These are phyloP conservation scores for Rosa multiflora DNA, from an alignment of 306 rosid species.

Conservation along the genomic window DNA sequence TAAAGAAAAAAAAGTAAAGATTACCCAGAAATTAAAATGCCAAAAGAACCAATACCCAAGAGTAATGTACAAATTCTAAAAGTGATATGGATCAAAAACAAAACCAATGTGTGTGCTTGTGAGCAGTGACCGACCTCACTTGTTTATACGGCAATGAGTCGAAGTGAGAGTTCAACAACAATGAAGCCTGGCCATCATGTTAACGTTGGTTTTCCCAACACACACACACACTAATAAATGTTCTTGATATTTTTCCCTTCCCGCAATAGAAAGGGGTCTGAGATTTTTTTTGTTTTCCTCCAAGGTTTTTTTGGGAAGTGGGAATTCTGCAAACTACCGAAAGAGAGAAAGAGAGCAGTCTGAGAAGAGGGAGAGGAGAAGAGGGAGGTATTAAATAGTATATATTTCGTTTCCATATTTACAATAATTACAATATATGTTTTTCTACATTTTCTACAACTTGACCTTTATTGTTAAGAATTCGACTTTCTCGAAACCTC, in stretches of 20 bases:
- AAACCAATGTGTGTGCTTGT: slow-evolving; percentile 43
- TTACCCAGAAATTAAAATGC: slow-evolving; percentile 14
- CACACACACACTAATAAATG: slow-evolving; percentile 7
- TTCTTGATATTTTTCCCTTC: slow-evolving; percentile 10
- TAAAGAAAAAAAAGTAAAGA: slow-evolving; percentile 8
- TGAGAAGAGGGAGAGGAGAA: slow-evolving; percentile 2
- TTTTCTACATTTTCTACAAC: neutral
- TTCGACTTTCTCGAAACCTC: no score
- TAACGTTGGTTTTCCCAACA: slow-evolving; percentile 48
- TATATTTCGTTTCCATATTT: neutral
- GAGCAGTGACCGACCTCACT: slow-evolving; percentile 40
- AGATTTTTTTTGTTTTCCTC: slow-evolving; percentile 18
- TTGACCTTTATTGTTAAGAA: neutral
- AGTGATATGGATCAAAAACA: slow-evolving; percentile 40
- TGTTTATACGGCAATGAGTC: slow-evolving; percentile 33
- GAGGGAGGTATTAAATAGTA: neutral
- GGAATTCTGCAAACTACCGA: slow-evolving; percentile 40
- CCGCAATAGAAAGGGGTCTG: slow-evolving; percentile 36
- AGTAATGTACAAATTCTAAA: neutral
- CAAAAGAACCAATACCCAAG: slow-evolving; percentile 25
- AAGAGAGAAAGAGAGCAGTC: slow-evolving; percentile 24
- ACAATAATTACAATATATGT: neutral
- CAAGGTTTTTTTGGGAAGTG: slow-evolving; percentile 36
- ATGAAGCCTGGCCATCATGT: slow-evolving; percentile 24
- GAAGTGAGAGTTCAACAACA: slow-evolving; percentile 46